These are phyloP conservation scores for Aspergillus persii DNA, from an alignment of 2,329 filamentous ascomycete species.

Conservation along the genomic window DNA sequence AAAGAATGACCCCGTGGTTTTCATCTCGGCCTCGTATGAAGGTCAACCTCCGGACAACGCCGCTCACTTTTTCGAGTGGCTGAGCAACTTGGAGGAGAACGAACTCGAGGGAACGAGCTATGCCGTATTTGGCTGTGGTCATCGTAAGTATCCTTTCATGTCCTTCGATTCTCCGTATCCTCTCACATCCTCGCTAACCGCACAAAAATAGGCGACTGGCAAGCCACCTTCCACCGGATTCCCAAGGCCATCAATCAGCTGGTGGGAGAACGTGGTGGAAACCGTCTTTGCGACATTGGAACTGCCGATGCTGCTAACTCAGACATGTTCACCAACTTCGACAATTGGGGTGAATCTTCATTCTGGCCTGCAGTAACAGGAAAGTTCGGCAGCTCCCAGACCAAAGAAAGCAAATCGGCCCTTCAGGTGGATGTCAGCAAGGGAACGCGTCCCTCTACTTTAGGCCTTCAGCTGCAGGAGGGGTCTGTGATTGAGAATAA, in stretches of 20 bases:
- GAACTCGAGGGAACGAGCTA: conserved; percentile 59
- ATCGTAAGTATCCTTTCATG: conserved; percentile 31
- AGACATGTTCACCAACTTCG: conserved; percentile 68
- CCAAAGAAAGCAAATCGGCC: conserved; percentile 32
- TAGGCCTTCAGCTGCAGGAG: conserved; percentile 64
- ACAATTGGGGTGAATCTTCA: conserved; percentile 63
- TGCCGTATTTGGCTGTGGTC: conserved; percentile 69
- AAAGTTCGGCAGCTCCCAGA: conserved; percentile 28
- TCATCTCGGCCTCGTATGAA: conserved; percentile 72
- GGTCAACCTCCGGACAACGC: conserved; percentile 74
- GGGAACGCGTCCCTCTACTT: conserved; percentile 53
- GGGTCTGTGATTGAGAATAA: conserved; percentile 57
- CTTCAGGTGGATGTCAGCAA: conserved; percentile 52
- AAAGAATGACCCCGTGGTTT: conserved; percentile 59
- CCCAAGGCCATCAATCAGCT: conserved; percentile 61
- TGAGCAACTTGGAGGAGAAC: conserved; percentile 53
- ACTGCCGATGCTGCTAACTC: conserved; percentile 60
- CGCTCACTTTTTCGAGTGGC: conserved; percentile 65
- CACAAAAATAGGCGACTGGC: conserved; percentile 42
- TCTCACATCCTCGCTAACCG: background rate
- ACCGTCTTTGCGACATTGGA: conserved; percentile 51
- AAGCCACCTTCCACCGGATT: conserved; percentile 63
- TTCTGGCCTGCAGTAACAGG: conserved; percentile 54
- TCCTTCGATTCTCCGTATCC: too few relatives aligned
- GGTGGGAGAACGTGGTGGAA: conserved; percentile 53